Base-by-base conservation (phyloP, 371 early-diverging fungal genomes). In the Saksenaea oblongispora region DNA sequence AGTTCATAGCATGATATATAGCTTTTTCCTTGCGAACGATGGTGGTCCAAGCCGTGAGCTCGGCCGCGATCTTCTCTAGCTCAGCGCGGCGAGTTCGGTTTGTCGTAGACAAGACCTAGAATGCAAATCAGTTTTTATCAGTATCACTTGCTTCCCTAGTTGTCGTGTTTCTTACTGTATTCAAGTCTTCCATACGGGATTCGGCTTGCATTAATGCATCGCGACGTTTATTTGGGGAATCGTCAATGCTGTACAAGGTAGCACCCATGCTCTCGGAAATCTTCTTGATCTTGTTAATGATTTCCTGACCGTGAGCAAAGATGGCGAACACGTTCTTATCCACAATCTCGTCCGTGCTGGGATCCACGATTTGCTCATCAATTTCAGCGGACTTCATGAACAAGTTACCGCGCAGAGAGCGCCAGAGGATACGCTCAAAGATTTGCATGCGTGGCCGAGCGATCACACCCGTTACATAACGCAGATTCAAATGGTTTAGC, bases 1-100 rank as follows among this genome's bases (percentile, higher is more conserved):
- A 77, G 72, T 99, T 98, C 93, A 98, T 91, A 35, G 93, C 90
- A 71, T 96, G 92, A 81, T 95, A 97, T 62, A 96, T 91, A n/a
- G 94, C 95, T 87, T 97, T 98, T 71, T 99, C 98, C 84, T 97
- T 98, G 73, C 91, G 92, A 61, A 96, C 90, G 41, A 94, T 88
- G 5, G 89, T 90, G 54, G 88, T 85, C 99, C 99, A 98, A 22
- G 89, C 81, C 34, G 88, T 84, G 67, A 97, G 62, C 54, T 89
- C 88, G 64, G 92, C 93, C 7, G 96, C 87, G 22, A 97, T 89
- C 57, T 90, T 87, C 59, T 80, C 67, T 11, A 98, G 83, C 74
- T 97, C 98, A 51, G 87, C 84, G 56, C 89, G 85, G 51, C 95
- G 90, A 1, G 96, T 90, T 65, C 88, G 88, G 37, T 83, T 89